A percentile compares a stretch with the other conserved stretches of the same genome.
Evolutionary conservation across 2,329 filamentous ascomycete genomes (phyloP).

Genomic region (Knoxdaviesia capensis): DNA sequence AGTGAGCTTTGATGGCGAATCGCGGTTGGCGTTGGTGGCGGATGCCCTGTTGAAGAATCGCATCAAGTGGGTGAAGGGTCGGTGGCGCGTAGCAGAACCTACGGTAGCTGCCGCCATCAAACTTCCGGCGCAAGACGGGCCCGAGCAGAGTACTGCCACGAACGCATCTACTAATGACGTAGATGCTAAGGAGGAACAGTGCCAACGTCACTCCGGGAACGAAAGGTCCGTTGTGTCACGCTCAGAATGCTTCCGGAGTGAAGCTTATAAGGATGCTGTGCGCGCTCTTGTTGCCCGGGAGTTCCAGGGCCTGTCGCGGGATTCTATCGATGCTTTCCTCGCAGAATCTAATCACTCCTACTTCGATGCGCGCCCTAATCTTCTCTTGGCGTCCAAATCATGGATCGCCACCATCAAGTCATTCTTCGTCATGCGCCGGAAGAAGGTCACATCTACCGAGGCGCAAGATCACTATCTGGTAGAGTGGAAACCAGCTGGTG

Average conservation of each 20-base stretch:
- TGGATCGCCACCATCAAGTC: conserved; percentile 59
- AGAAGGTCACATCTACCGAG: conserved; percentile 29
- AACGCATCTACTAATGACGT: too few relatives aligned
- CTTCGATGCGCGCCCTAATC: conserved; percentile 46
- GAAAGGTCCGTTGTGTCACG: conserved; percentile 21
- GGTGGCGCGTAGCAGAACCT: conserved; percentile 29
- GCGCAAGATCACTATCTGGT: conserved; percentile 42
- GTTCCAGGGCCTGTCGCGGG: conserved; percentile 54
- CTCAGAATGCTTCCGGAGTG: conserved; percentile 47
- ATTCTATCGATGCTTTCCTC: conserved; percentile 58
- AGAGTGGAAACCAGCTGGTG: conserved; percentile 37
- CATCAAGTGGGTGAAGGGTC: conserved; percentile 48
- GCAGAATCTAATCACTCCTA: conserved; percentile 70
- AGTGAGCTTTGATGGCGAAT: conserved; percentile 53
- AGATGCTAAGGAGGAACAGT: too few relatives aligned
- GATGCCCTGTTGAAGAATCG: conserved; percentile 58
- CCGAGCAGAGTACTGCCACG: too few relatives aligned
- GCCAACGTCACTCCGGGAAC: background rate
- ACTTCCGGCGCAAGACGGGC: background rate
- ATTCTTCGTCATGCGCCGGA: conserved; percentile 43
- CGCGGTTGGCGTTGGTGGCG: conserved; percentile 54
- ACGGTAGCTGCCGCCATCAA: too few relatives aligned
- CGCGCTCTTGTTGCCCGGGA: conserved; percentile 49
- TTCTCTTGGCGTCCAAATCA: conserved; percentile 52
- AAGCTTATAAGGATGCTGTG: conserved; percentile 48